A percentile compares a stretch with the other conserved stretches of the same genome.
These are phyloP conservation scores for Fusarium sp. DNA, from an alignment of 2,329 filamentous ascomycete species.

Conservation along the genomic window DNA sequence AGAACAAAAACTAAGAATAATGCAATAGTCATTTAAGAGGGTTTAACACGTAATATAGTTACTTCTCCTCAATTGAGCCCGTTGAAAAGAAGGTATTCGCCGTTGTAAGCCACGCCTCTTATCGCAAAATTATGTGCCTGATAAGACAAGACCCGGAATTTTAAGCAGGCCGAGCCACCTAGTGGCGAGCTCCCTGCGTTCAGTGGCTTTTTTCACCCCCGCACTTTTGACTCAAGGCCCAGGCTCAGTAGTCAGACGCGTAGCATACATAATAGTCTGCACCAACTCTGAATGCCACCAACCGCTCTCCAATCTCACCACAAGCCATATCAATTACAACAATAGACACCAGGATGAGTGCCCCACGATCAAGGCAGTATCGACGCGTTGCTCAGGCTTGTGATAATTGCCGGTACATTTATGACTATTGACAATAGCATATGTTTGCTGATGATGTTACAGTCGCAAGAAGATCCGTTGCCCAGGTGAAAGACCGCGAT, in stretches of 20 bases:
- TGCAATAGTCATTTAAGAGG: rapidly evolving
- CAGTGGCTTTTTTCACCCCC: background rate
- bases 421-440: rapidly evolving
- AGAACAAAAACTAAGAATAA: background rate
- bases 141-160: background rate
- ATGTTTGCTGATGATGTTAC: background rate
- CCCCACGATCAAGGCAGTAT: slow-evolving; percentile 16
- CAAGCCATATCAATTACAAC: too few relatives aligned
- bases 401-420: slow-evolving; percentile 21
- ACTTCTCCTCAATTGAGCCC: too few relatives aligned
- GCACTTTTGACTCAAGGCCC: background rate
- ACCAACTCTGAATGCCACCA: background rate
- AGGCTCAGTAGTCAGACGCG: background rate
- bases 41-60: rapidly evolving
- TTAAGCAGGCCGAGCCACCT: background rate
- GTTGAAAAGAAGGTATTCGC: background rate
- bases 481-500: slow-evolving; percentile 20
- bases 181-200: background rate
- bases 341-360: background rate
- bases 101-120: background rate
- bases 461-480: slow-evolving; percentile 31
- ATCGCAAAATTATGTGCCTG: background rate
- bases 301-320: too few relatives aligned
- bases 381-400: slow-evolving; percentile 18
- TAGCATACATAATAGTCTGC: background rate